Evolutionary conservation across 139 green algal species (phyloP).

Genomic region (Nannochloris sp.): DNA sequence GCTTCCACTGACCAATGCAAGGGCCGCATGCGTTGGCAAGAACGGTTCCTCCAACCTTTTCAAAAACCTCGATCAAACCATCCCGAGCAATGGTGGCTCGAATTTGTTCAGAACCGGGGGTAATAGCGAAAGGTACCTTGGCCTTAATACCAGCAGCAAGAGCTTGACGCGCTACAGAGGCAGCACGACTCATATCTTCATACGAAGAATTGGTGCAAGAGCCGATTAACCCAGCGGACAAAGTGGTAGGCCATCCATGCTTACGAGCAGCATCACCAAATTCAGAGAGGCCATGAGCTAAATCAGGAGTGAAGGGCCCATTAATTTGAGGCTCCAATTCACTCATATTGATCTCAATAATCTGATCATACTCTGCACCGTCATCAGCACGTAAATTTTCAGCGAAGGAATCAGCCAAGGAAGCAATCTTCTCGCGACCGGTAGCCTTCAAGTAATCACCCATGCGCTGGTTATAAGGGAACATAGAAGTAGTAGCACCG

Average conservation of each 20-base stretch:
- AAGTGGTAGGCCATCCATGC: conserved; percentile 68
- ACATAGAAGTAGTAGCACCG: conserved; percentile 91
- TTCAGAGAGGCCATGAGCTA: conserved; percentile 73
- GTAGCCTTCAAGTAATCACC: conserved; percentile 88
- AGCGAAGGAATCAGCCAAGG: conserved; percentile 58
- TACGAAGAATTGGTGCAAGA: conserved; percentile 91
- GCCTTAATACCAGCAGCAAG: conserved; percentile 76
- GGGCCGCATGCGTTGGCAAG: conserved; percentile 89
- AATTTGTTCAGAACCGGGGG: conserved; percentile 87
- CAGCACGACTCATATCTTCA: conserved; percentile 88
- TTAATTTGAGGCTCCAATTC: conserved; percentile 93
- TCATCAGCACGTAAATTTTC: conserved; percentile 72
- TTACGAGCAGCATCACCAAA: conserved; percentile 66
- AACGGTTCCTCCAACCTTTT: conserved; percentile 89
- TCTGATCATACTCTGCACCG: conserved; percentile 81
- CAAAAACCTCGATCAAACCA: conserved; percentile 82
- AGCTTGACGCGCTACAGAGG: conserved; percentile 72
- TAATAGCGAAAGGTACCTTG: conserved; percentile 92
- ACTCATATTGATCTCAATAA: conserved; percentile 90
- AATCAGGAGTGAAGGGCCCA: conserved; percentile 90
- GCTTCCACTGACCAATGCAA: conserved; percentile 96
- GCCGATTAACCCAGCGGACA: conserved; percentile 84
- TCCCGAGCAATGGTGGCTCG: conserved; percentile 87
- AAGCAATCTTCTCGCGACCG: conserved; percentile 49
- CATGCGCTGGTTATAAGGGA: conserved; percentile 89